A percentile compares a stretch with the other conserved stretches of the same genome.
These are phyloP conservation scores for Apiotrichum gamsii DNA, from an alignment of 1,284 basidiomycete genomes.

Conservation along the genomic window DNA sequence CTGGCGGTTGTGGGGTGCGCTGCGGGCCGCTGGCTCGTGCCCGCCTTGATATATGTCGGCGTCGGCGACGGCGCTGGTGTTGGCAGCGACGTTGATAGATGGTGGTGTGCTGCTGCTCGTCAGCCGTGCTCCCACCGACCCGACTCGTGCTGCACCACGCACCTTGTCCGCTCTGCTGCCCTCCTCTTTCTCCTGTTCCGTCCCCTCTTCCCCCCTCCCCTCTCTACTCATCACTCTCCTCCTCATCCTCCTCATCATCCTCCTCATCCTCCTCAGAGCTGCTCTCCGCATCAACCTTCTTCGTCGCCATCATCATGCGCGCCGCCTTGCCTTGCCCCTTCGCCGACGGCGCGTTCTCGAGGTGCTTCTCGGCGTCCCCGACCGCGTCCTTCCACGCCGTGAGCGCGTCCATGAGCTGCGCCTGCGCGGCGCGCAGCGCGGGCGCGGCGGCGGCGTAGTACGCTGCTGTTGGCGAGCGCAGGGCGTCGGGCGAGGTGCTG, in stretches of 20 bases:
- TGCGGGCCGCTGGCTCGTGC: too few relatives aligned
- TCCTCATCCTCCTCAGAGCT: slow-evolving; percentile 11
- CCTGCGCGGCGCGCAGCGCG: slow-evolving; percentile 21
- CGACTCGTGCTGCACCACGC: too few relatives aligned
- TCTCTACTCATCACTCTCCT: too few relatives aligned
- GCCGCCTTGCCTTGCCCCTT: slow-evolving; percentile 28
- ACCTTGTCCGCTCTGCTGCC: too few relatives aligned
- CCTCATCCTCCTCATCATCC: neutral
- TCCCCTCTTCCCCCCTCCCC: too few relatives aligned
- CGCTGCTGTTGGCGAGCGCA: slow-evolving; percentile 14
- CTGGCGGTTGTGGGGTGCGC: too few relatives aligned
- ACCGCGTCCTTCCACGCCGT: slow-evolving; percentile 36
- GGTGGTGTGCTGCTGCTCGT: too few relatives aligned
- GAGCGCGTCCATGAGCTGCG: slow-evolving; percentile 22
- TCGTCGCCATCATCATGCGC: slow-evolving; percentile 24
- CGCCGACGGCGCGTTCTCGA: slow-evolving; percentile 27
- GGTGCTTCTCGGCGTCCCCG: slow-evolving; percentile 32
- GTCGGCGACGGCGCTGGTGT: too few relatives aligned
- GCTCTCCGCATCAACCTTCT: slow-evolving; percentile 9
- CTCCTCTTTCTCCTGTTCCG: too few relatives aligned
- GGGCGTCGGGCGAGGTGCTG: neutral
- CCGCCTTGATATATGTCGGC: too few relatives aligned
- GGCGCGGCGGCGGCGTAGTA: slow-evolving; percentile 22
- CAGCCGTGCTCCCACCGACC: too few relatives aligned
- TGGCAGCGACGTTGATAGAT: too few relatives aligned